Evolutionary conservation across 2,329 filamentous ascomycete species (phyloP).

Genomic region (Ceratocystis variospora): DNA sequence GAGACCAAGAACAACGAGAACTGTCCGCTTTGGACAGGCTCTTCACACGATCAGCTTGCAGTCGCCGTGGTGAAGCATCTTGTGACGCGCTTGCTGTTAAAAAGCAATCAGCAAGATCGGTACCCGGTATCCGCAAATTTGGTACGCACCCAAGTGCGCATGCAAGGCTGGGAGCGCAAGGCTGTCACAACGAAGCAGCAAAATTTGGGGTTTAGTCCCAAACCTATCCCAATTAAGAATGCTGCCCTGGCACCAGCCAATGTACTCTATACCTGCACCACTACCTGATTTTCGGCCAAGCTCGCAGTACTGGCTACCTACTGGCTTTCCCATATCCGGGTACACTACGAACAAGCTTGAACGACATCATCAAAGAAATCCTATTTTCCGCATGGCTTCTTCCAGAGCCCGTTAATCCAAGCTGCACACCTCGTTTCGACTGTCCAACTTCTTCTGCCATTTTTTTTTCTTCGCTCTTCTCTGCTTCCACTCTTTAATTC

Average conservation of each 20-base stretch:
- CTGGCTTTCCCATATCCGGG: neutral
- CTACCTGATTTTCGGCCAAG: neutral
- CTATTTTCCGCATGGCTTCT: neutral
- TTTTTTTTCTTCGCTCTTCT: neutral
- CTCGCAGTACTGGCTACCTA: neutral
- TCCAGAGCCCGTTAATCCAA: no score
- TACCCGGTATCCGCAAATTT: neutral
- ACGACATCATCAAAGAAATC: slow-evolving; percentile 1
- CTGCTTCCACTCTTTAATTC: neutral
- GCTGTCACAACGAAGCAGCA: neutral
- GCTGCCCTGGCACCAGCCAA: neutral
- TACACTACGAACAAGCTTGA: neutral
- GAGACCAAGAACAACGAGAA: neutral
- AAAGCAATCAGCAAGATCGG: neutral
- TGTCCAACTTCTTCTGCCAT: neutral
- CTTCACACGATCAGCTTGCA: neutral
- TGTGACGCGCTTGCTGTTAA: neutral
- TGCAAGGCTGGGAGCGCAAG: slow-evolving; percentile 15
- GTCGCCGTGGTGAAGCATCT: neutral
- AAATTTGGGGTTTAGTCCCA: neutral
- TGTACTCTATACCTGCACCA: neutral
- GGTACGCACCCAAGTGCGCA: neutral
- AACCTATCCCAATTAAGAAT: neutral
- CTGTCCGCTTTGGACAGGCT: neutral
- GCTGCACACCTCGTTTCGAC: neutral